phyloP scores from a whole-genome alignment of 192 early-diverging fungal species.

The Phlyctochytrium planicorne region DNA sequence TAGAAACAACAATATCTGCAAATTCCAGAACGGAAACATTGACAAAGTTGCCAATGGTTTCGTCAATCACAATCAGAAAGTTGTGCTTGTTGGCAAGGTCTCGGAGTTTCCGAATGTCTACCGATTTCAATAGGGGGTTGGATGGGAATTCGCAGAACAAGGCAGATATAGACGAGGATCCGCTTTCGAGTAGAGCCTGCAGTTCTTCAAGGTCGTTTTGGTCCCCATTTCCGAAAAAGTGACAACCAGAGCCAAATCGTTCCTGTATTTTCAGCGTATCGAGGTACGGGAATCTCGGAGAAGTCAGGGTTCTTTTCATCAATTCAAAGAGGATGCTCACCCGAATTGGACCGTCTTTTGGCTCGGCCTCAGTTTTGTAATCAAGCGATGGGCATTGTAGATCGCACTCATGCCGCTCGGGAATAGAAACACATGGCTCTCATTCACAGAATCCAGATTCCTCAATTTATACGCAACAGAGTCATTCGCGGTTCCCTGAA shows the following conservation, averaged over 20 bases:
- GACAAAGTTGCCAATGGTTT: constrained; percentile 93
- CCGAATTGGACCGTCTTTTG: constrained; percentile 90
- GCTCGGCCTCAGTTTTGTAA: constrained; percentile 34
- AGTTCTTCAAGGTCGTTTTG: constrained; percentile 71
- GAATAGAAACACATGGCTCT: constrained; percentile 84
- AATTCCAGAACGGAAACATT: constrained; percentile 77
- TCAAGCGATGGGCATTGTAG: constrained; percentile 76
- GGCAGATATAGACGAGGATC: constrained; percentile 64
- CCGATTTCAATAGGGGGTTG: constrained; percentile 86
- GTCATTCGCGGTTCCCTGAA: not conserved
- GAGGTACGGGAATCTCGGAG: constrained; percentile 82
- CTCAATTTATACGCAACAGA: no score
- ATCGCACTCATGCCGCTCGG: constrained; percentile 94
- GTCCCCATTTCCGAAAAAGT: constrained; percentile 86
- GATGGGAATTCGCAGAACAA: constrained; percentile 93
- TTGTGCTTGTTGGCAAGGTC: constrained; percentile 70
- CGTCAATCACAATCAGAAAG: constrained; percentile 86
- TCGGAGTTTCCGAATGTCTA: constrained; percentile 74
- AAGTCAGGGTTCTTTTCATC: no score
- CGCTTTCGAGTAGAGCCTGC: constrained; percentile 55
- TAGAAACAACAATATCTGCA: constrained; percentile 87
- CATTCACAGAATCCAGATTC: constrained; percentile 43
- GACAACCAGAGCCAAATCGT: constrained; percentile 88
- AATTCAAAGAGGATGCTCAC: no score
- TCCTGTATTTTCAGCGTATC: constrained; percentile 97